Percentiles rank a stretch among this genome's conserved stretches.
Conservation (phyloP, 2,329 filamentous ascomycete genomes). For the Corynespora cassiicola region DNA sequence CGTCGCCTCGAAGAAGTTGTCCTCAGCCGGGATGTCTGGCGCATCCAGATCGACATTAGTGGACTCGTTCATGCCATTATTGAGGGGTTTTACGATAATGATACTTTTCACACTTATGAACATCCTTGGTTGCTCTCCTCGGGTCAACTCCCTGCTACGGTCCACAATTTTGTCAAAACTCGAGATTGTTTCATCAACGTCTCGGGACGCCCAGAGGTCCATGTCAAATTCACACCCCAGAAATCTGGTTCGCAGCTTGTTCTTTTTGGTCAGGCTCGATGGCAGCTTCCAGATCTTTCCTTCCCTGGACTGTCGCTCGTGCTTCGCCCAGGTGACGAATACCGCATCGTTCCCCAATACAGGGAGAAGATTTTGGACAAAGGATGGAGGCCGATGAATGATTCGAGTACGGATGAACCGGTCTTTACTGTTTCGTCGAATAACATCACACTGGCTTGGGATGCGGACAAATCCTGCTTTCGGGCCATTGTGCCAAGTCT, state of each 20-base stretch:
- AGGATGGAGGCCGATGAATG: background rate
- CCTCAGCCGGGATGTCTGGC: slow-evolving; percentile 2
- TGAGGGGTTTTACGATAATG: slow-evolving; percentile 20
- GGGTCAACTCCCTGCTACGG: slow-evolving; percentile 27
- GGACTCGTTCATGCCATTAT: slow-evolving; percentile 36
- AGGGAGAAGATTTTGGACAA: slow-evolving; percentile 1
- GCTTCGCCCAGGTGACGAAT: slow-evolving; percentile 20
- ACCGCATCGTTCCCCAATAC: slow-evolving; percentile 27
- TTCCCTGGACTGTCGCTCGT: slow-evolving; percentile 22
- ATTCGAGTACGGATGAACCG: background rate
- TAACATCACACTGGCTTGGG: slow-evolving; percentile 29
- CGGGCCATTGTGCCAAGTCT: slow-evolving; percentile 18
- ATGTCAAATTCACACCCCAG: slow-evolving; percentile 17
- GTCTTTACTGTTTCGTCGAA: slow-evolving; percentile 10
- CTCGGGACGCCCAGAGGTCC: slow-evolving; percentile 17
- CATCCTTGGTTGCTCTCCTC: slow-evolving; percentile 31
- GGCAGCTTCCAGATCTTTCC: slow-evolving; percentile 25
- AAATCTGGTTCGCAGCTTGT: slow-evolving; percentile 10
- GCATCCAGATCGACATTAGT: slow-evolving; percentile 26
- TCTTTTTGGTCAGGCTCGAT: slow-evolving; percentile 24
- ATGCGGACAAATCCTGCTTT: slow-evolving; percentile 24
- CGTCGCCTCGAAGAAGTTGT: slow-evolving; percentile 19
- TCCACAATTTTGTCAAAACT: slow-evolving; percentile 39
- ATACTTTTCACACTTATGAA: no score
- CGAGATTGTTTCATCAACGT: slow-evolving; percentile 39